Percentiles rank a stretch among this genome's conserved stretches.
Conservation (phyloP, 352 stramenopile genomes). For the Phytophthora citrophthora region DNA sequence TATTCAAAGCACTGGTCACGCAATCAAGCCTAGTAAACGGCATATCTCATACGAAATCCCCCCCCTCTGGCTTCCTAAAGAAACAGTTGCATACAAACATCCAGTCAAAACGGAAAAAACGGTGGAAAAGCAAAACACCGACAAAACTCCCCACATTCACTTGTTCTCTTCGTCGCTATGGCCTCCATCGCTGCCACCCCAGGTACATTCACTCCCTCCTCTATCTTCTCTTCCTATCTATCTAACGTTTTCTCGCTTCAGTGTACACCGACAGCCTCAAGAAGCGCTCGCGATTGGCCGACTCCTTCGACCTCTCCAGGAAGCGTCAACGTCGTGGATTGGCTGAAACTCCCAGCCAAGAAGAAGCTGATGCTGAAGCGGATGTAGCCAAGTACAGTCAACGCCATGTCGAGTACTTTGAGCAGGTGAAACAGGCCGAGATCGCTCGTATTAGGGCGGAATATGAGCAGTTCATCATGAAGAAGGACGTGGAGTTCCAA, state of each 20-base stretch:
- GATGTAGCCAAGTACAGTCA: conserved; percentile 88
- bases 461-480: conserved; percentile 86
- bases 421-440: conserved; percentile 85
- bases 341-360: conserved; percentile 17
- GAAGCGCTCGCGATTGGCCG: conserved; percentile 73
- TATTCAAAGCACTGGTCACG: background rate
- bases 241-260: conserved; percentile 1
- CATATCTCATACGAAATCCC: background rate
- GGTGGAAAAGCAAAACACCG: background rate
- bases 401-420: conserved; percentile 88
- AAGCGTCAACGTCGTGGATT: conserved; percentile 58
- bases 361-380: conserved; percentile 34
- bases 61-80: conserved; percentile 7
- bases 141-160: conserved; percentile 17
- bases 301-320: conserved; percentile 59
- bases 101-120: conserved; percentile 5
- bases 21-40: background rate
- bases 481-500: conserved; percentile 81
- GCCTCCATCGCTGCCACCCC: conserved; percentile 79
- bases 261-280: conserved; percentile 71
- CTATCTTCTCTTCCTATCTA: background rate
- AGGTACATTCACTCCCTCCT: conserved; percentile 21
- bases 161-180: conserved; percentile 34
- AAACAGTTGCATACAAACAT: conserved; percentile 11
- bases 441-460: conserved; percentile 80